Conservation (phyloP, 2,329 filamentous ascomycete species). For the Exophiala xenobiotica region DNA sequence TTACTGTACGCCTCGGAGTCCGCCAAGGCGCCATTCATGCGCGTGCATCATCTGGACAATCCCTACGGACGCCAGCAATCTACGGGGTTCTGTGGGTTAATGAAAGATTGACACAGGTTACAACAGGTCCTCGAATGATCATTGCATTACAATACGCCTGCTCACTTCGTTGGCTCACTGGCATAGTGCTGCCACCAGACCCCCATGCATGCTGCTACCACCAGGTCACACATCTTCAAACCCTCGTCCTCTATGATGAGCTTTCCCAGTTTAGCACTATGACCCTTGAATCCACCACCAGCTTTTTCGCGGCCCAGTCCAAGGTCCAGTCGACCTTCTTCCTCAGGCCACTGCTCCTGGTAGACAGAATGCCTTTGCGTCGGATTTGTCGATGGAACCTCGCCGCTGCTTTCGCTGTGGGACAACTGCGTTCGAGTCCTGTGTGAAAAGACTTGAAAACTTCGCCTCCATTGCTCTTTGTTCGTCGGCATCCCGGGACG, state of each 20-base stretch:
- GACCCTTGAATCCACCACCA: conserved; percentile 81
- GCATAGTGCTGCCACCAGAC: conserved; percentile 93
- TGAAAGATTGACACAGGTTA: too few species aligned
- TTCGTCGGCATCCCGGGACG: conserved; percentile 12
- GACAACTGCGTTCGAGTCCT: conserved; percentile 23
- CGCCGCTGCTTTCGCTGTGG: conserved; percentile 7
- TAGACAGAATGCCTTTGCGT: background rate
- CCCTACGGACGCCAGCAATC: too few species aligned
- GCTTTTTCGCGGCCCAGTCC: conserved; percentile 78
- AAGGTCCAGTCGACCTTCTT: conserved; percentile 58
- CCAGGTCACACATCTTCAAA: conserved; percentile 89
- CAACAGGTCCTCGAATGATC: too few species aligned
- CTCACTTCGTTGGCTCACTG: conserved; percentile 34
- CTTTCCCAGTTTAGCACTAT: conserved; percentile 89
- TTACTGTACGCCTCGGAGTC: too few species aligned
- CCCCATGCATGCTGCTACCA: conserved; percentile 87
- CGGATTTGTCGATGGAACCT: background rate
- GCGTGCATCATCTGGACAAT: too few species aligned
- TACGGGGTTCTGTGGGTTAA: too few species aligned
- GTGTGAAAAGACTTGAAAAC: conserved; percentile 26
- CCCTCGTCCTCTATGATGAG: conserved; percentile 86
- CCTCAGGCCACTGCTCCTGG: conserved; percentile 2
- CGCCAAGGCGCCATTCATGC: too few species aligned
- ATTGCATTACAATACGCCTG: too few species aligned
- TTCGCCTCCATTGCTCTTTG: conserved; percentile 27